Conservation (phyloP, 148 eudicot genomes). For the Camellia lanceoleosa region DNA sequence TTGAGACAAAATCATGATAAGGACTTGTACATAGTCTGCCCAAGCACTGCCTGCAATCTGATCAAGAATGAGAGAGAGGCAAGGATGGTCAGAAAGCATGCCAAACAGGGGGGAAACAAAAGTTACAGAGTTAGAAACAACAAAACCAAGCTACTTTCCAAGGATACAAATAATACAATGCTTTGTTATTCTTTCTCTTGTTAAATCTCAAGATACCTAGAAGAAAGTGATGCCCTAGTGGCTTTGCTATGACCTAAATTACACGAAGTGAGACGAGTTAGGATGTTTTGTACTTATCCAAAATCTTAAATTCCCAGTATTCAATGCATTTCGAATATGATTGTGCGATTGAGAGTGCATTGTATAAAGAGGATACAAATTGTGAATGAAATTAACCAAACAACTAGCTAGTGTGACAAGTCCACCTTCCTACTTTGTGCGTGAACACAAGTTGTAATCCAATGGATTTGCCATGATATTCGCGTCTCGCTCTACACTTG, state of each 20-base stretch:
- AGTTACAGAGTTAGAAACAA: not conserved
- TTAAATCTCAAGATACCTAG: constrained; percentile 12
- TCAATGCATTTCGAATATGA: too few species aligned
- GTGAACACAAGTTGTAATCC: not conserved
- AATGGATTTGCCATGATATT: not conserved
- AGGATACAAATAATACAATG: constrained; percentile 4
- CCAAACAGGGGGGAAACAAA: not conserved
- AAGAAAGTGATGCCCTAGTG: not conserved
- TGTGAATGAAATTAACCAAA: constrained; percentile 3
- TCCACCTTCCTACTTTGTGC: constrained; percentile 3
- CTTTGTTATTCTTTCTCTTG: constrained; percentile 15
- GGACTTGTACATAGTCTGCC: constrained; percentile 12
- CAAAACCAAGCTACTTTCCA: constrained; percentile 9
- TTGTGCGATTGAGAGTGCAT: too few species aligned
- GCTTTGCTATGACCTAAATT: not conserved
- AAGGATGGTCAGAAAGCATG: not conserved
- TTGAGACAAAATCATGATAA: constrained; percentile 10
- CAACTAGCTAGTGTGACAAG: not conserved
- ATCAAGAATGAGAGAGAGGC: constrained; percentile 15
- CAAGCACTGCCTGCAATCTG: constrained; percentile 18
- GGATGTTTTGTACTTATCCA: too few species aligned
- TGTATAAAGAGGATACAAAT: too few species aligned
- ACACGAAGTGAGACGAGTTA: not conserved
- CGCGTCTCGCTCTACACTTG: constrained; percentile 15
- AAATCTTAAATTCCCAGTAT: too few species aligned